phyloP scores from a whole-genome alignment of 2,329 filamentous ascomycete genomes.

The Venturia aucupariae region DNA sequence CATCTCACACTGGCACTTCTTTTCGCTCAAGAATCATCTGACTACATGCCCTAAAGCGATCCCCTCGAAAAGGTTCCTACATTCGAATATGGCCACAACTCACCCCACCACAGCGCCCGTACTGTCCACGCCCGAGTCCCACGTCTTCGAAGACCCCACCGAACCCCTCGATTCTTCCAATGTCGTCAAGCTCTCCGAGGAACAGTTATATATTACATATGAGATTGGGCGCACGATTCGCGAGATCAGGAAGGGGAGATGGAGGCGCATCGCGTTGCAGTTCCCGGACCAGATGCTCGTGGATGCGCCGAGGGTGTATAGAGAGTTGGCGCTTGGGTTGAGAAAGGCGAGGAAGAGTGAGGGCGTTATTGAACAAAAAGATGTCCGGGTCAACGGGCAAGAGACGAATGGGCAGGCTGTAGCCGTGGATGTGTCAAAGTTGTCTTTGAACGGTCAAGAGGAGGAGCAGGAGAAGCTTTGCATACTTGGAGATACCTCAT shows the following conservation, averaged over 20 bases:
- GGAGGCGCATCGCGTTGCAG: constrained; percentile 77
- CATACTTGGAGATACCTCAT: constrained; percentile 90
- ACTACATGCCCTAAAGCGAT: not conserved
- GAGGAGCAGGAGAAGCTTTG: constrained; percentile 50
- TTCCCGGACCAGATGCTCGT: constrained; percentile 89
- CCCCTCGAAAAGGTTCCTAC: not conserved
- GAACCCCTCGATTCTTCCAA: constrained; percentile 26
- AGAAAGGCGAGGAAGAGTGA: not conserved
- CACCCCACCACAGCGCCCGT: constrained; percentile 37
- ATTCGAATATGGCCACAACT: not conserved
- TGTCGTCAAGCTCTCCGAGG: constrained; percentile 43
- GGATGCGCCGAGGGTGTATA: constrained; percentile 74
- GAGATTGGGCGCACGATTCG: constrained; percentile 71
- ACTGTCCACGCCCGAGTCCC: constrained; percentile 53
- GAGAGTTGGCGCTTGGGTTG: constrained; percentile 49
- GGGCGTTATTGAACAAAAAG: not conserved
- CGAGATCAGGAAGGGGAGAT: constrained; percentile 64
- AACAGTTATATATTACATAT: constrained; percentile 68
- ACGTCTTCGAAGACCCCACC: constrained; percentile 48
- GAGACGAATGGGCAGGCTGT: constrained; percentile 10
- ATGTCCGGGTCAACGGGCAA: constrained; percentile 8
- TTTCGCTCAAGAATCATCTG: not conserved
- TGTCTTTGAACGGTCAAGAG: constrained; percentile 14
- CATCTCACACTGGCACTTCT: not conserved
- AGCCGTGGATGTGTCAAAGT: not conserved